phyloP scores from a whole-genome alignment of 106 monocot species.

The Triglochin maritima region DNA sequence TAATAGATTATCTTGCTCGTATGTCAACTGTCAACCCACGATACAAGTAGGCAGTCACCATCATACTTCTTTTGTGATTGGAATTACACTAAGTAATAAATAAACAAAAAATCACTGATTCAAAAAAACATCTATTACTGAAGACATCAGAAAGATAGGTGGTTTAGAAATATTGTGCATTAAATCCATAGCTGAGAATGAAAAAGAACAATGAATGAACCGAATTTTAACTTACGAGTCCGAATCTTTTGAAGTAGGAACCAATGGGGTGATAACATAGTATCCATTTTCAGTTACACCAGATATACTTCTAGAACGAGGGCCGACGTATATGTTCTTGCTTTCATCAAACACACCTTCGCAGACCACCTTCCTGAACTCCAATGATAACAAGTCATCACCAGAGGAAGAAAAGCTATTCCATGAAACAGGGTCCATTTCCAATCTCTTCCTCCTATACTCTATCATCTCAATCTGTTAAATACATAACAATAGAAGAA shows the following conservation, averaged over 20 bases:
- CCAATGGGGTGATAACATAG: constrained; percentile 71
- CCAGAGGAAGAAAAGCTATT: constrained; percentile 21
- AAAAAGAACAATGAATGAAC: too few species aligned
- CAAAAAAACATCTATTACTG: too few species aligned
- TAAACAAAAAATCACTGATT: too few species aligned
- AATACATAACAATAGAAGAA: constrained; percentile 3
- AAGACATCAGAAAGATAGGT: too few species aligned
- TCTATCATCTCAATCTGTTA: constrained; percentile 84
- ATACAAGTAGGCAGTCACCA: too few species aligned
- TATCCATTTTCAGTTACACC: constrained; percentile 93
- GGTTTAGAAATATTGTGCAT: too few species aligned
- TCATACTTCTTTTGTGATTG: too few species aligned
- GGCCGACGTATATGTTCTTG: constrained; percentile 67
- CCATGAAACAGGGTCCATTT: constrained; percentile 72
- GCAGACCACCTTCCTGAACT: constrained; percentile 68
- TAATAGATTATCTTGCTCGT: too few species aligned
- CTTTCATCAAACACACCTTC: constrained; percentile 76
- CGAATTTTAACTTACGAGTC: constrained; percentile 31
- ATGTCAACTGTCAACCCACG: too few species aligned
- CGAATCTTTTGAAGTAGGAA: constrained; percentile 32
- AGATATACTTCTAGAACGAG: constrained; percentile 92
- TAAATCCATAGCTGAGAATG: too few species aligned
- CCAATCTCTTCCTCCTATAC: constrained; percentile 71
- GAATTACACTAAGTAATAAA: too few species aligned
- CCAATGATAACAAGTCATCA: constrained; percentile 27